A percentile compares a stretch with the other conserved stretches of the same genome.
These are phyloP conservation scores for Sporothrix variecibatus DNA, from an alignment of 2,329 filamentous ascomycete species.

Conservation along the genomic window DNA sequence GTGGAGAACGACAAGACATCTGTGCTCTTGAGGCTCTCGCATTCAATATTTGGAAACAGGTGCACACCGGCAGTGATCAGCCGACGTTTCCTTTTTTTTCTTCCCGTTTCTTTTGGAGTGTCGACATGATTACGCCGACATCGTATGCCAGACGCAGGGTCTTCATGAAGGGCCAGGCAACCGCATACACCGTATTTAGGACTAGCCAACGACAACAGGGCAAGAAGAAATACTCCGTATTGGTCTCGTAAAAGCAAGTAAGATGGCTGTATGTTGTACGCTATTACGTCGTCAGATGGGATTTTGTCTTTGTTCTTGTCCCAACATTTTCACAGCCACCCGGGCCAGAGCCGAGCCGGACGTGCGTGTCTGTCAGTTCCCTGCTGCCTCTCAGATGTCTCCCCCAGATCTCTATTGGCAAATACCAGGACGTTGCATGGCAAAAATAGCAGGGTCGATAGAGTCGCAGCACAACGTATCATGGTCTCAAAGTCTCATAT, in stretches of 20 bases:
- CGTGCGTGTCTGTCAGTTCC: not conserved
- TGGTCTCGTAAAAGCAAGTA: not conserved
- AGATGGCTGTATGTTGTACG: not conserved
- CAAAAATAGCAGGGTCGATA: not conserved
- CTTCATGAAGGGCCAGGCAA: not conserved
- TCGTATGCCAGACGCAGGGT: not conserved
- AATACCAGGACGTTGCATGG: not conserved
- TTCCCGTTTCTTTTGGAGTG: not conserved
- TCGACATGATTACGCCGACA: not conserved
- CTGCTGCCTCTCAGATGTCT: not conserved
- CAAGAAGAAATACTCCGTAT: not conserved
- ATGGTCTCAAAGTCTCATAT: not conserved
- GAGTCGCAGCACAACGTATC: not conserved
- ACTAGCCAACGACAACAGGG: not conserved
- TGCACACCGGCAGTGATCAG: not conserved
- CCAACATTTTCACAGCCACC: slow-evolving; percentile 8
- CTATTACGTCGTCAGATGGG: not conserved
- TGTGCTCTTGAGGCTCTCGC: not conserved
- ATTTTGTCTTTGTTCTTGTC: not conserved
- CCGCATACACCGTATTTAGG: not conserved
- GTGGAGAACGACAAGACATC: not conserved
- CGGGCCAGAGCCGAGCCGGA: not conserved
- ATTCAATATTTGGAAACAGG: not conserved
- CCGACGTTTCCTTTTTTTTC: not conserved
- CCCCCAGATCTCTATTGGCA: not conserved